Evolutionary conservation across 129 eudicot species (phyloP), one percentile per base, ranked within the genome.

Genomic region (Flaveria trinervia): DNA sequence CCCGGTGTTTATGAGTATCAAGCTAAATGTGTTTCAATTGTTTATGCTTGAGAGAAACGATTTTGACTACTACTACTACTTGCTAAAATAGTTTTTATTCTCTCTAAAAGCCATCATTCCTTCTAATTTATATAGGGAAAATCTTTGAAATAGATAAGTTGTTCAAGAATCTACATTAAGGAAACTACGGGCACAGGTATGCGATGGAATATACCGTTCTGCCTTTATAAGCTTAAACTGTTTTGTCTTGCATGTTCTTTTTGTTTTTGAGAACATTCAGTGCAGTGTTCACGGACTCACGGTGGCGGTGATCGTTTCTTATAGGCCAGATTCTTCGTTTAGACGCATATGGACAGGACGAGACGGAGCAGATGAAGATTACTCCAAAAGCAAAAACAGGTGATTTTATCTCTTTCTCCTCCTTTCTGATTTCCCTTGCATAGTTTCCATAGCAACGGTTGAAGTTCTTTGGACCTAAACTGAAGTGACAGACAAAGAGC

Each of bases 131-230:
- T 18, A 26, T 65, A 94, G 98, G 48, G 93, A 91, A 49, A 25
- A 71, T 72, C 97, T 94, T 73, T 94, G 96, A 56, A 91, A 94
- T 75, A 94, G 91, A 85, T 97, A 94, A 87, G 98, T 97, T 80
- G 88, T 89, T 65, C 98, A 94, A 86, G 98, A 82, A 87, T 79
- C 92, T 69, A 86, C 82, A 39, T 89, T 94, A 64, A 87, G 97
- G 84, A 91, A 85, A 80, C 81, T 91, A 77, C 83, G 97, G 82
- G 96, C 96, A 77, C 98, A 91, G 96, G 97, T 94, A 55, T 30
- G 49, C 16, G 39, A 44, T 49, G 18, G 18, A 44, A 36, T 46
- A 79, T 28, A 26, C 55, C 41, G 11, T 54, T 14, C 71, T 67
- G 15, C 71, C 18, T 23, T 55, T 69, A 51, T n/a, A 68, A 3